Base-by-base conservation (phyloP, 2,329 filamentous ascomycete genomes). In the Akanthomyces muscarius region DNA sequence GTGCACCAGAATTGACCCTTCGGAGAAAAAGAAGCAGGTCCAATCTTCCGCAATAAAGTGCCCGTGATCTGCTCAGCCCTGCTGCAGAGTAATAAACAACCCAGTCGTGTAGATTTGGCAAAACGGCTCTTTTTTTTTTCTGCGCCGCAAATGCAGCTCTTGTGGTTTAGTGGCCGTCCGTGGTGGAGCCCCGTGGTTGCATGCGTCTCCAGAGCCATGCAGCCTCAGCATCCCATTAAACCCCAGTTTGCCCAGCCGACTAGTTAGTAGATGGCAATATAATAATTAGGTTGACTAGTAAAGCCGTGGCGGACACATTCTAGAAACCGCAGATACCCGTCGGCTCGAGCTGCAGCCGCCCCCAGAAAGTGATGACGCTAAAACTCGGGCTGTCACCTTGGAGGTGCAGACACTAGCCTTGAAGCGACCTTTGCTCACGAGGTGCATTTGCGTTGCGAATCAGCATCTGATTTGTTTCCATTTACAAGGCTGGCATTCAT, bases 141-240 rank as follows among this genome's bases (percentile, higher is more conserved):
- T 14, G 41, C 41, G 38, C 48, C 33, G 14, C 48, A 61, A 51
- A 51, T 41, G 21, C 42, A 25, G n/a, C 2, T 52, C 50, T 41
- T 53, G 38, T n/a, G 36, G 25, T 28, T 53, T 48, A 61, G 59
- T 61, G 58, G 58, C 58, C 11, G 10, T 6, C 28, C 28, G 28
- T 6, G 18, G 58, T 61, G 59, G 59, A 55, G 58, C 58, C 51
- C 10, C 10, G 50, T 61, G 59, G 59, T 54, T 61, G 59, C 50
- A 48, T 61, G 59, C 23, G 33, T 18, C 47, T 48, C 33, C 16
- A 30, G 21, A 21, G 21, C 21, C 21, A 21, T 21, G 21, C 21
- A 10, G 33, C 33, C 33, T 36, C 54, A 6, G n/a, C 41, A 57
- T 57, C 28, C 38, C 28, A 42, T 28, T 38, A 11, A 47, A 36